These are phyloP conservation scores for Salix suchowensis DNA, from an alignment of 345 rosid genomes.

Conservation along the genomic window DNA sequence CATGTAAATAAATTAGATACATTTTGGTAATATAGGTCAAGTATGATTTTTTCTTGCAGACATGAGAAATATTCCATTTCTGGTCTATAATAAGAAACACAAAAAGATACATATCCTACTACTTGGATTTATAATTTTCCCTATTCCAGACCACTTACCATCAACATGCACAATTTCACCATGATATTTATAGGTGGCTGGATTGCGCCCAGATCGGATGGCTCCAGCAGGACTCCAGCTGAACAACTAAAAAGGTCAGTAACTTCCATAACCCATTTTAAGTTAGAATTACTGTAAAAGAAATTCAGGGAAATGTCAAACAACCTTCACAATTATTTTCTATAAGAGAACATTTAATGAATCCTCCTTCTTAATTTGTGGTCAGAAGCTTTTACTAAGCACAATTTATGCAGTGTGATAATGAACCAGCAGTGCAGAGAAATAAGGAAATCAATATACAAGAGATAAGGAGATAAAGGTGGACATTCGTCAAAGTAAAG, in stretches of 20 bases:
- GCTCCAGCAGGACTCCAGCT: conserved; percentile 99
- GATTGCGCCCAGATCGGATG: conserved; percentile 66
- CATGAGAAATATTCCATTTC: background rate
- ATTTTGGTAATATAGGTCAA: background rate
- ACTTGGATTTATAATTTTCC: background rate
- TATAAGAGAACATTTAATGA: background rate
- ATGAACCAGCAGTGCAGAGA: background rate
- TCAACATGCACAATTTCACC: conserved; percentile 55
- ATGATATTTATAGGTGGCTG: conserved; percentile 59
- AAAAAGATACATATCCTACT: background rate
- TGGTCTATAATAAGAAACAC: background rate
- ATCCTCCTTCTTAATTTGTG: background rate
- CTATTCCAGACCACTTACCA: conserved; percentile 42
- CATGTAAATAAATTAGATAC: background rate
- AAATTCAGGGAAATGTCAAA: background rate
- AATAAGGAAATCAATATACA: background rate
- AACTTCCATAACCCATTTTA: background rate
- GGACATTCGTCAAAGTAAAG: background rate
- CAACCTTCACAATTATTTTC: background rate
- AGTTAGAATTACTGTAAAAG: background rate
- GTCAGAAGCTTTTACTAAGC: background rate
- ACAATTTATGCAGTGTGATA: background rate
- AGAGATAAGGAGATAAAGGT: background rate
- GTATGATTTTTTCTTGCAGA: background rate
- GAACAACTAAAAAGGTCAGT: conserved; percentile 25